These are phyloP conservation scores for Hamamelis virginiana DNA, from an alignment of 164 flowering plant species.

Conservation along the genomic window DNA sequence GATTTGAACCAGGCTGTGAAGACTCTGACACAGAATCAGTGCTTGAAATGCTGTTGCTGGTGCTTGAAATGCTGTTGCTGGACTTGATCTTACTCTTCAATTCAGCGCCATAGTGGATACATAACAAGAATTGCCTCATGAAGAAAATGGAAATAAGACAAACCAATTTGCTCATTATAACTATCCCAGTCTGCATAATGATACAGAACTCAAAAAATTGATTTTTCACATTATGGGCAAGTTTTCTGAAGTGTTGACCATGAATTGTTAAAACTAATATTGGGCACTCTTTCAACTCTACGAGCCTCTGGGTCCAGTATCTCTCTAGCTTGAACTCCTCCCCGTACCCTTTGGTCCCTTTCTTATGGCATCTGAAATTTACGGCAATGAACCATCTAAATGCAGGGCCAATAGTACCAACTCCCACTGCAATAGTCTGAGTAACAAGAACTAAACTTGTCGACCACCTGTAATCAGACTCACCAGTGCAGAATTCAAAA, in stretches of 20 bases:
- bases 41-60: conserved; percentile 13
- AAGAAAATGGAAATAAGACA: conserved; percentile 32
- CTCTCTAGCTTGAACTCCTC: conserved; percentile 30
- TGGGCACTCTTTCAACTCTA: conserved; percentile 43
- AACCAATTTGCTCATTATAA: conserved; percentile 41
- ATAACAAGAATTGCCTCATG: conserved; percentile 21
- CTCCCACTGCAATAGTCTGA: conserved; percentile 43
- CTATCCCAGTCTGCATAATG: conserved; percentile 35
- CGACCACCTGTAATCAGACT: conserved; percentile 66
- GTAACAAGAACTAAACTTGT: conserved; percentile 30
- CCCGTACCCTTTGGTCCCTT: conserved; percentile 11
- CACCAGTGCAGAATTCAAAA: conserved; percentile 41
- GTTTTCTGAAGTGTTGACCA: conserved; percentile 27
- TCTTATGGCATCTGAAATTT: conserved; percentile 38
- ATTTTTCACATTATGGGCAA: conserved; percentile 25
- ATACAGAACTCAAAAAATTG: conserved; percentile 34
- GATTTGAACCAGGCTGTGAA: conserved; percentile 12
- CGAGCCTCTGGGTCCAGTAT: conserved; percentile 45
- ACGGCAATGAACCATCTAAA: conserved; percentile 50
- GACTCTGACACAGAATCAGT: conserved; percentile 27
- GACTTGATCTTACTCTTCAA: conserved; percentile 13
- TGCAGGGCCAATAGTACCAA: conserved; percentile 56
- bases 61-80: conserved; percentile 13
- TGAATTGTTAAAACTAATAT: conserved; percentile 20
- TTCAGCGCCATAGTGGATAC: conserved; percentile 14